Conservation (phyloP, 2,329 filamentous ascomycete species). For the Calonectria pauciramosa region DNA sequence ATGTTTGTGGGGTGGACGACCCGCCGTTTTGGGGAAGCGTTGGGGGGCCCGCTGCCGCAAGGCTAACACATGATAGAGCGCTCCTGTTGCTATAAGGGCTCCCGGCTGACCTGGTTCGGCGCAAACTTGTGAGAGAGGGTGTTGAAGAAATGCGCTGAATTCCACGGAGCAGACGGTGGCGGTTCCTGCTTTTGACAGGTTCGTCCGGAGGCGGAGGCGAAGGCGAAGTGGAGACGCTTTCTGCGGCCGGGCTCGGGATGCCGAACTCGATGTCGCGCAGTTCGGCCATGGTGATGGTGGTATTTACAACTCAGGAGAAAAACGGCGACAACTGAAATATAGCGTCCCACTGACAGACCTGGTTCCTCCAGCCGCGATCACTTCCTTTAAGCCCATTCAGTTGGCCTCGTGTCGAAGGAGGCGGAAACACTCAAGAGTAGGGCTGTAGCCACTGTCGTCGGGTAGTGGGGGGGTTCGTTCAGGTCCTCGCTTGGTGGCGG, state of each 20-base stretch:
- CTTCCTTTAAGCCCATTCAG: constrained; percentile 14
- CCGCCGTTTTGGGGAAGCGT: constrained; percentile 44
- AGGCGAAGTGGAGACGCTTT: constrained; percentile 42
- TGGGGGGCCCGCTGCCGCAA: constrained; percentile 56
- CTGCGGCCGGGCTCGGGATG: constrained; percentile 44
- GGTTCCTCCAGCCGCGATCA: neutral
- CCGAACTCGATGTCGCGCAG: constrained; percentile 42
- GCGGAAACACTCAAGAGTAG: constrained; percentile 2
- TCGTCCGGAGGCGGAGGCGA: constrained; percentile 45
- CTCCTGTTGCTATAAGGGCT: constrained; percentile 74
- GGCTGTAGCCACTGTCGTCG: constrained; percentile 26
- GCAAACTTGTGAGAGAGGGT: constrained; percentile 75
- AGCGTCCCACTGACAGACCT: neutral
- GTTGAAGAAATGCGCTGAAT: constrained; percentile 88
- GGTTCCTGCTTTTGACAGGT: constrained; percentile 72
- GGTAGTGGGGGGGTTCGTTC: constrained; percentile 34
- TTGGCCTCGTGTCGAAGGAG: neutral
- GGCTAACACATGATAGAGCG: constrained; percentile 68
- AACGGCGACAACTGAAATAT: neutral
- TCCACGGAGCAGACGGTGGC: constrained; percentile 78
- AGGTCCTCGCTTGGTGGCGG: constrained; percentile 31
- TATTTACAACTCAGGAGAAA: constrained; percentile 1
- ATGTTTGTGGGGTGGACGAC: constrained; percentile 54
- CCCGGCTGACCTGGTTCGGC: constrained; percentile 75
- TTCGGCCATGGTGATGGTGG: constrained; percentile 41